Evolutionary conservation across 2,329 filamentous ascomycete species (phyloP).

Genomic region (Aspergillus arachidicola): DNA sequence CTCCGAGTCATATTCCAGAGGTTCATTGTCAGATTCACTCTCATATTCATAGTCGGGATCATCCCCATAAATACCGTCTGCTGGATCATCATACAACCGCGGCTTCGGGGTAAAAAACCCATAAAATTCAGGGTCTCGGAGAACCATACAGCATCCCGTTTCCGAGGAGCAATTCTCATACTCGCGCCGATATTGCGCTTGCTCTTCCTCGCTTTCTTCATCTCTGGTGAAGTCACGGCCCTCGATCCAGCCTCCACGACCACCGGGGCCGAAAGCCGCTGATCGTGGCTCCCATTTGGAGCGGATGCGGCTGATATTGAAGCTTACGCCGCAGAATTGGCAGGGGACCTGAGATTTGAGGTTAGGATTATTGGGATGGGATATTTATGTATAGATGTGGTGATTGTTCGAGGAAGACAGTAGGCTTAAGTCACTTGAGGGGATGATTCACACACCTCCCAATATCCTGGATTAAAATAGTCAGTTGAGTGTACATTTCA

Average conservation of each 20-base stretch:
- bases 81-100: background rate
- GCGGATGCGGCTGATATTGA: background rate
- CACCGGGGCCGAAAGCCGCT: background rate
- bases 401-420: background rate
- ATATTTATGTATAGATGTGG: background rate
- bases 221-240: background rate
- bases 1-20: background rate
- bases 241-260: background rate
- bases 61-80: fast-evolving
- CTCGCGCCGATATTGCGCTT: background rate
- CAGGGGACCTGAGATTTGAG: background rate
- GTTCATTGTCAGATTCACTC: background rate
- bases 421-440: no score
- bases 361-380: background rate
- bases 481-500: fast-evolving
- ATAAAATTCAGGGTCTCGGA: background rate
- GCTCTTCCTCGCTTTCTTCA: background rate
- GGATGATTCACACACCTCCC: background rate
- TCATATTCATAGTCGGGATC: background rate
- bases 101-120: background rate
- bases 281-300: background rate
- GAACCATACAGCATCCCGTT: background rate
- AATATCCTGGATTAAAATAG: background rate
- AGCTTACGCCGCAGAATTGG: background rate
- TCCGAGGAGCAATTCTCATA: background rate